phyloP scores from a whole-genome alignment of 1,284 basidiomycete genomes.

The Marasmius fiardii region DNA sequence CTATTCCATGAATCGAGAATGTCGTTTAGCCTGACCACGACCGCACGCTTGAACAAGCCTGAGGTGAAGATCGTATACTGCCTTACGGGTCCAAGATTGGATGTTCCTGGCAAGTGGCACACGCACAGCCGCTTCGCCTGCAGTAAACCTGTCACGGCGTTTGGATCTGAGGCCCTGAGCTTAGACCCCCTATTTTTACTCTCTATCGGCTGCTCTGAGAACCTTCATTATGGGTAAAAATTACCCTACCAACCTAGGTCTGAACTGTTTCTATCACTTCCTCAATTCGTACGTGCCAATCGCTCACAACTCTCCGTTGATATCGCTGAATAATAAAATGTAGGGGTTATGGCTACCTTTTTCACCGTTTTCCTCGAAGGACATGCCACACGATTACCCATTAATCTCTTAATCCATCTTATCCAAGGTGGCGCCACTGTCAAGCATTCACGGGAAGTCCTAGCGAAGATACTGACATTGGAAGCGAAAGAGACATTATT shows the following conservation, averaged over 20 bases:
- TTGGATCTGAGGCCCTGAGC: too few relatives aligned
- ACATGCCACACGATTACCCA: neutral
- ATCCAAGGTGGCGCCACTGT: slow-evolving; percentile 83
- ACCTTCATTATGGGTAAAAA: slow-evolving; percentile 10
- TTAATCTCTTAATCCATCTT: neutral
- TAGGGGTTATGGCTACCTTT: slow-evolving; percentile 92
- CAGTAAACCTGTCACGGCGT: too few relatives aligned
- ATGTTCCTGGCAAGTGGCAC: too few relatives aligned
- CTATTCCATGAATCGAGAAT: too few relatives aligned
- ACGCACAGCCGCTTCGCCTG: too few relatives aligned
- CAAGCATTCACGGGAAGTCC: slow-evolving; percentile 95
- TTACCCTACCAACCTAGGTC: slow-evolving; percentile 31
- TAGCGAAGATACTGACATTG: slow-evolving; percentile 81
- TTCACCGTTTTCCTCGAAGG: slow-evolving; percentile 93
- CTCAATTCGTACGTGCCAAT: slow-evolving; percentile 49
- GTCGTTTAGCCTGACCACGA: too few relatives aligned
- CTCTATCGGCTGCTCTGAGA: neutral
- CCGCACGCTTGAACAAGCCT: too few relatives aligned
- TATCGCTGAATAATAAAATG: neutral
- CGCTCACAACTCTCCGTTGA: neutral
- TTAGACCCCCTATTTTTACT: too few relatives aligned
- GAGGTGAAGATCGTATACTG: too few relatives aligned
- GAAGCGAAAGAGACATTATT: slow-evolving; percentile 75
- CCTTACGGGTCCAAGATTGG: too few relatives aligned
- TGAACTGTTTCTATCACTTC: neutral